Evolutionary conservation across 1,139 yeast species (phyloP), one percentile per base, ranked within the genome.

Genomic region (Kodamaea sp.): DNA sequence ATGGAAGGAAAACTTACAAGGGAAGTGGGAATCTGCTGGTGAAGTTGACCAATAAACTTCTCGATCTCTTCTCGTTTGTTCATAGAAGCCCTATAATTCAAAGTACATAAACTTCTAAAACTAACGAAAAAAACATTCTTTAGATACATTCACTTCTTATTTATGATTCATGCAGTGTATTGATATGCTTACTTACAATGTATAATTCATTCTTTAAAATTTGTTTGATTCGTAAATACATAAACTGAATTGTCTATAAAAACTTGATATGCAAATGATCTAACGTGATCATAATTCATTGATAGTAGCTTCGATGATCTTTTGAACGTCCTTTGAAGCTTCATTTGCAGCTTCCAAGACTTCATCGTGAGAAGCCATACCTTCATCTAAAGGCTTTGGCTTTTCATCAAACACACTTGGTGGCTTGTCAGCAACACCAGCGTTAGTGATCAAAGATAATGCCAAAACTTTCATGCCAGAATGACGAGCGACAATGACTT

Each of bases 11-110:
- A 87, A 84, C 58, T 71, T 90, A 52, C 82, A 82, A 56, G 97
- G 97, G 38, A 82, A 83, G 56, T 92, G 98, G 98, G 97, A 90
- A 65, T 74, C 88, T 46, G 96, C 97, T 27, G 97, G 97, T 39
- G 94, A 84, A 58, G 92, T 92, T 49, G 92, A 86, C 52, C 94
- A 86, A 63, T 86, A 67, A 51, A 27, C 10, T 15, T 28, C 20
- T 15, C 20, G 20, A 15, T 15, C 20, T 15, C 20, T 15, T 15
- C 20, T 15, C 20, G 20, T 15, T 15, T 15, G 20, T 15, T 15
- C 20, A 15, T 15, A 15, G 20, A 15, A 15, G 20, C 20, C 20
- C 4, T 15, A 15, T 15, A 15, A 15, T 15, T 15, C 20, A 15
- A 15, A 15, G 20, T 15, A 15, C 20, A 15, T 15, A 15, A 3